phyloP scores from a whole-genome alignment of 78 protist genomes.

The Emiliania huxleyi region DNA sequence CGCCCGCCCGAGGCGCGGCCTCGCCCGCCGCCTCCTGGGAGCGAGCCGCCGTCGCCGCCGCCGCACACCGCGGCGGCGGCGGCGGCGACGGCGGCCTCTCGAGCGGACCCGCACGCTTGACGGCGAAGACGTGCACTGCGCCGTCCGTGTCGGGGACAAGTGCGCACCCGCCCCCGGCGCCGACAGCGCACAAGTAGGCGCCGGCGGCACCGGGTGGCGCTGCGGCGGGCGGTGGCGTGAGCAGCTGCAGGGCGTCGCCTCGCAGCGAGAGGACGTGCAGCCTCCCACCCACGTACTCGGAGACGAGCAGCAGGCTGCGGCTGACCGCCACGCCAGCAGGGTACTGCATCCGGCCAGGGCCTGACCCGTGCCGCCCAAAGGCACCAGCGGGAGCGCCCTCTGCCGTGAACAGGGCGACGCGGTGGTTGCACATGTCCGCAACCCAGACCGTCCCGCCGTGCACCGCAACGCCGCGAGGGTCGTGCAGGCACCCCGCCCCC shows the following conservation, averaged over 20 bases:
- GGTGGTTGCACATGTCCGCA: not conserved
- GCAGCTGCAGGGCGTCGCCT: not conserved
- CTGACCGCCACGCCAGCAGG: not conserved
- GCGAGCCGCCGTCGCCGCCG: not conserved
- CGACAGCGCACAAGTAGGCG: not conserved
- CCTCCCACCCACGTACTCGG: not conserved
- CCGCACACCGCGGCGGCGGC: not conserved
- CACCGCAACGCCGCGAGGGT: not conserved
- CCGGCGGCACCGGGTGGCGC: too few species aligned
- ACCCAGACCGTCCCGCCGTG: not conserved
- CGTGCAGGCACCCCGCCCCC: not conserved
- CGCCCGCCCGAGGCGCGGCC: too few species aligned
- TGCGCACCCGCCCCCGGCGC: not conserved
- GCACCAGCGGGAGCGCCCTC: not conserved
- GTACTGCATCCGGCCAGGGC: not conserved
- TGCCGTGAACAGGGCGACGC: not conserved
- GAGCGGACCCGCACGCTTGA: not conserved
- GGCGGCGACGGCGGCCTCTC: not conserved
- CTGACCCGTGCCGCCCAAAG: not conserved
- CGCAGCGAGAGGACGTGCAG: not conserved
- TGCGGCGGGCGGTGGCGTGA: not conserved
- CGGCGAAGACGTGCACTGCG: not conserved
- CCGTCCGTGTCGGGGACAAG: not conserved
- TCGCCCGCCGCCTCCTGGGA: not conserved
- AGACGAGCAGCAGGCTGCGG: not conserved